Evolutionary conservation across 164 flowering plant species (phyloP).

Genomic region (Aristolochia fimbriata): DNA sequence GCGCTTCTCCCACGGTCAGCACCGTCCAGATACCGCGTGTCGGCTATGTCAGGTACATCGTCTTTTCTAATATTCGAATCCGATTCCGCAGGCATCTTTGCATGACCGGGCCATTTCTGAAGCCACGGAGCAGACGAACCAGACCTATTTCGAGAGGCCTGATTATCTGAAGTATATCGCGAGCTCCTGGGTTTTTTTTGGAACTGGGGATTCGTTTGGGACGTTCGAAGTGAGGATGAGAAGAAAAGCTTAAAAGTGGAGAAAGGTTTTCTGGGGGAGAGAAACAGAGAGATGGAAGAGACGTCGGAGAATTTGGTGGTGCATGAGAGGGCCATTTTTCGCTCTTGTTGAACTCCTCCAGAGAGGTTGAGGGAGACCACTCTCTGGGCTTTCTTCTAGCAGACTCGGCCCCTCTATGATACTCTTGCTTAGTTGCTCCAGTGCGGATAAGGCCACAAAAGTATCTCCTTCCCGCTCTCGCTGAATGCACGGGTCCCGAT

Average conservation of each 20-base stretch:
- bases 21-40: slow-evolving; percentile 14
- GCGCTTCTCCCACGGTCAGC: slow-evolving; percentile 36
- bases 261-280: slow-evolving; percentile 21
- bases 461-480: no score
- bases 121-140: slow-evolving; percentile 25
- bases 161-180: slow-evolving; percentile 8
- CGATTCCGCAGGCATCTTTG: not conserved
- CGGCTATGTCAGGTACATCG: slow-evolving; percentile 3
- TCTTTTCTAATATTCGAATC: not conserved
- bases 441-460: no score
- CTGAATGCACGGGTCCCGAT: no score
- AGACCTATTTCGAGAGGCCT: slow-evolving; percentile 1
- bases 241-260: slow-evolving; percentile 24
- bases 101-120: slow-evolving; percentile 33
- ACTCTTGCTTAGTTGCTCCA: no score
- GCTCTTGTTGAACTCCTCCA: no score
- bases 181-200: slow-evolving; percentile 2
- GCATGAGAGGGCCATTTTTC: slow-evolving; percentile 11
- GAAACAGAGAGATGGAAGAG: slow-evolving; percentile 17
- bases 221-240: slow-evolving; percentile 18
- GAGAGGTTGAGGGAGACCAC: no score
- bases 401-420: no score
- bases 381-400: no score
- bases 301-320: slow-evolving; percentile 37
- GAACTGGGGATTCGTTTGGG: slow-evolving; percentile 1